These are phyloP conservation scores for Backusella australiensis DNA, from an alignment of 192 early-diverging fungal genomes.

Conservation along the genomic window DNA sequence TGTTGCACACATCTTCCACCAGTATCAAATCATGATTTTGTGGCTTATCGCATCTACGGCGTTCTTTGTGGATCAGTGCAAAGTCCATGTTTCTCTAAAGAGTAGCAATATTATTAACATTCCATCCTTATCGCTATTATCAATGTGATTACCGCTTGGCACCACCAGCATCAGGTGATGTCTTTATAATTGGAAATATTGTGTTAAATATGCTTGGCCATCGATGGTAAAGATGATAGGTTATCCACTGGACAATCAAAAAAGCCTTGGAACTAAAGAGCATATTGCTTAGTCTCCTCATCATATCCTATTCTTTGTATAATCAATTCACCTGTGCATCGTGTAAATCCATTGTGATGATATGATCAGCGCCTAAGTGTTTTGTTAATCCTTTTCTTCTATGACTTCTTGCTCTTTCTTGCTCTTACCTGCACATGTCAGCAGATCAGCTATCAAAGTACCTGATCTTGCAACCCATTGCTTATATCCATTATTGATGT, in stretches of 20 bases:
- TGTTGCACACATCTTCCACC: constrained; percentile 87
- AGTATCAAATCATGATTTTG: constrained; percentile 79
- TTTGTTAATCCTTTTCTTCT: too few relatives aligned
- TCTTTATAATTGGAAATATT: constrained; percentile 82
- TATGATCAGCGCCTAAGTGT: constrained; percentile 89
- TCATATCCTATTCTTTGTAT: too few relatives aligned
- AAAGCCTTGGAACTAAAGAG: constrained; percentile 72
- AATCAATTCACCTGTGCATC: constrained; percentile 61
- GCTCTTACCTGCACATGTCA: constrained; percentile 80
- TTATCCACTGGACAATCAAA: constrained; percentile 94
- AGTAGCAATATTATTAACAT: neutral
- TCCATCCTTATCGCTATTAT: neutral
- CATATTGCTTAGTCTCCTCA: too few relatives aligned
- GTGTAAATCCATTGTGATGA: constrained; percentile 98
- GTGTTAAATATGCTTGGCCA: constrained; percentile 85
- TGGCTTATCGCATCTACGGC: constrained; percentile 59
- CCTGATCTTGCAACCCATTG: constrained; percentile 89
- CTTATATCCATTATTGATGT: constrained; percentile 53
- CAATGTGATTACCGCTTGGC: constrained; percentile 73
- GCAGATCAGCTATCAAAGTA: constrained; percentile 83
- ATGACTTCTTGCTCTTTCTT: too few relatives aligned
- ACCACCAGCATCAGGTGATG: constrained; percentile 96
- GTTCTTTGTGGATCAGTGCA: constrained; percentile 96
- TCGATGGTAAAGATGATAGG: constrained; percentile 82
- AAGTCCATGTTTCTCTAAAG: constrained; percentile 80